Evolutionary conservation across 306 rosid genomes (phyloP).

Genomic region (Luffa acutangula): DNA sequence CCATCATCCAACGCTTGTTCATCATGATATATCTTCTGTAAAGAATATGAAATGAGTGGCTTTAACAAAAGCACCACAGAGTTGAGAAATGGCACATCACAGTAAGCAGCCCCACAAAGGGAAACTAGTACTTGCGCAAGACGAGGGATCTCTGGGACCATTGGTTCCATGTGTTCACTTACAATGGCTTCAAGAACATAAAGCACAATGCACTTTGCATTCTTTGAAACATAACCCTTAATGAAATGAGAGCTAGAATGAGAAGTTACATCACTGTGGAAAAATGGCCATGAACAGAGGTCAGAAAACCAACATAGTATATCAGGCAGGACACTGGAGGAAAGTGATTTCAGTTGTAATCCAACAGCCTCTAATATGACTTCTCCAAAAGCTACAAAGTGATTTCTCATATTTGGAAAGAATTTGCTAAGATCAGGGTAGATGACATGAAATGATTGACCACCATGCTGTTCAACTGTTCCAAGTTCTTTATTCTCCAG

Average conservation of each 20-base stretch:
- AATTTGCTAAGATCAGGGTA: constrained; percentile 71
- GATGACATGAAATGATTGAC: constrained; percentile 50
- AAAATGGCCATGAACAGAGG: constrained; percentile 73
- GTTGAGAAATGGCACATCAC: constrained; percentile 85
- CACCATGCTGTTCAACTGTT: constrained; percentile 20
- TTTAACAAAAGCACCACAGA: constrained; percentile 57
- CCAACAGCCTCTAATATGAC: constrained; percentile 86
- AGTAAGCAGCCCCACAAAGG: constrained; percentile 62
- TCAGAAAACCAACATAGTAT: constrained; percentile 84
- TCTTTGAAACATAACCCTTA: constrained; percentile 75
- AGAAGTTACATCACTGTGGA: constrained; percentile 22
- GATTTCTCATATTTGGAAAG: constrained; percentile 73
- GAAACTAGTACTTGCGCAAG: constrained; percentile 70
- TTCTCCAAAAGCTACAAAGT: constrained; percentile 73
- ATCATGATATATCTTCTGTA: constrained; percentile 52
- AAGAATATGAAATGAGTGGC: constrained; percentile 80
- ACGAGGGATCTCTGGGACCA: constrained; percentile 84
- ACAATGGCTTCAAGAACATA: constrained; percentile 72
- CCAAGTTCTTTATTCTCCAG: constrained; percentile 30
- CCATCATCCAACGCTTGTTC: constrained; percentile 49
- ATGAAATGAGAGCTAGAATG: constrained; percentile 25
- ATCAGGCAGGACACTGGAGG: constrained; percentile 69
- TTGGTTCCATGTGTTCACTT: constrained; percentile 82
- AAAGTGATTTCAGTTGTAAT: constrained; percentile 68
- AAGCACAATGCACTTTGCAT: constrained; percentile 76